These are phyloP conservation scores for Lipomyces yamadae DNA, from an alignment of 805 yeast genomes.

Conservation along the genomic window DNA sequence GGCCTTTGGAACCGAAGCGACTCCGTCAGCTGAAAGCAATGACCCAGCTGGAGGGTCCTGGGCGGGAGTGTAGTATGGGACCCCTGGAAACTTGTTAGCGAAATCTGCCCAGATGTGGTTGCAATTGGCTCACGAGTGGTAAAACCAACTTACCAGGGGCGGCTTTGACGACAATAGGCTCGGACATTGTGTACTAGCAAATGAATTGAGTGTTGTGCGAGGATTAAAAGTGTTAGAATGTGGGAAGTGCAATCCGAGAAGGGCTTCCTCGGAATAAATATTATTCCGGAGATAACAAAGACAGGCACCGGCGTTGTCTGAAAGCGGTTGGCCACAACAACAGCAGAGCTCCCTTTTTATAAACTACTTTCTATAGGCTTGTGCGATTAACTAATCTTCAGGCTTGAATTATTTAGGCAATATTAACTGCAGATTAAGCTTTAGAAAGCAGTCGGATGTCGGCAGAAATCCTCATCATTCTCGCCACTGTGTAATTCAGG, in stretches of 20 bases:
- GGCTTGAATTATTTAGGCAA: not conserved
- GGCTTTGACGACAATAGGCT: slow-evolving; percentile 1
- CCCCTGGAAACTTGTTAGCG: slow-evolving; percentile 18
- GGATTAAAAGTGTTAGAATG: not conserved
- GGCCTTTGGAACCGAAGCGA: slow-evolving; percentile 46
- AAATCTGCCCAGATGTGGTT: not conserved
- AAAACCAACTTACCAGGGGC: not conserved
- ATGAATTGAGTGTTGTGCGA: not conserved
- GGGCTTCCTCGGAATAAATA: too few species aligned
- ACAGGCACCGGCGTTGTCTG: too few species aligned
- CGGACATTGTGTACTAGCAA: not conserved
- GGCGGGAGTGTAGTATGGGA: slow-evolving; percentile 42
- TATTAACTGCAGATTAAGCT: too few species aligned
- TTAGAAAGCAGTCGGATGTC: too few species aligned
- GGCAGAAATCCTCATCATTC: too few species aligned
- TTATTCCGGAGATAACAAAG: too few species aligned
- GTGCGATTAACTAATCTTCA: not conserved
- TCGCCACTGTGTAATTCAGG: too few species aligned
- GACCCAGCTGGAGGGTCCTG: slow-evolving; percentile 50
- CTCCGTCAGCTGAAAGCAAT: slow-evolving; percentile 36
- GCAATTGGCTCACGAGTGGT: not conserved
- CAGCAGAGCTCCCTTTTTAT: not conserved
- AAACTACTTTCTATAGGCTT: not conserved
- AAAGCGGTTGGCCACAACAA: not conserved
- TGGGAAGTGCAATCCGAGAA: not conserved